Evolutionary conservation across 2,329 filamentous ascomycete genomes (phyloP), one percentile per base, ranked within the genome.

Genomic region (Chaetoscypha palmicola): DNA sequence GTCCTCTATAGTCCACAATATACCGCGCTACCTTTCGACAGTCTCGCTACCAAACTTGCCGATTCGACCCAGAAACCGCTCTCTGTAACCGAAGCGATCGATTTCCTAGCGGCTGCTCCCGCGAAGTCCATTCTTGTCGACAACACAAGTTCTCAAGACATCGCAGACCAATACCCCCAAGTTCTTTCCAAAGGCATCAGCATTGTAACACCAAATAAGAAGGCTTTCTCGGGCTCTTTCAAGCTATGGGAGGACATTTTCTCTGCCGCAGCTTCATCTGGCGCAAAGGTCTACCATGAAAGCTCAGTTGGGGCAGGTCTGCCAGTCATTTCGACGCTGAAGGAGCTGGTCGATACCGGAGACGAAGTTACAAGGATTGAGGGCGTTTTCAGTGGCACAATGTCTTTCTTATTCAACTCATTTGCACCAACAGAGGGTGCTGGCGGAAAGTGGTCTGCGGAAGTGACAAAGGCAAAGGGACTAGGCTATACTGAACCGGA

Each of bases 361-460:
- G 92, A 98, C 62, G 75, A 87, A 62, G 83, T 98, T 4, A 88
- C 78, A 43, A 90, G 83, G 68, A 94, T 98, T 56, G 91, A 97
- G 68, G 92, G 92, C 54, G 90, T 98, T 40, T 97, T 98, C 69
- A 94, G 87, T 49, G 92, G 92, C 52, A 98, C 92, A 43, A 91
- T 98, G 80, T 94, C 86, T 30, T 98, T 96, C 74, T 74, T 98
- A 31, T 97, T 98, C 79, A 97, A 97, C 73, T 90, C 81, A 17
- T 98, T 97, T 65, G 88, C 90, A 38, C 92, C 92, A 0, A 81
- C 82, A 2, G 77, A 79, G 38, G 84, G 83, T 4, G 70, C 73
- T 17, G 86, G 85, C 24, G 87, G 86, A 41, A 81, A 83, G 60
- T 98, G 94, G 83, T 92, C 87, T 33, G 84, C 84, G 38, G 90